Evolutionary conservation across 202 grass and related monocot genomes (phyloP).

Genomic region (Panicum hallii): DNA sequence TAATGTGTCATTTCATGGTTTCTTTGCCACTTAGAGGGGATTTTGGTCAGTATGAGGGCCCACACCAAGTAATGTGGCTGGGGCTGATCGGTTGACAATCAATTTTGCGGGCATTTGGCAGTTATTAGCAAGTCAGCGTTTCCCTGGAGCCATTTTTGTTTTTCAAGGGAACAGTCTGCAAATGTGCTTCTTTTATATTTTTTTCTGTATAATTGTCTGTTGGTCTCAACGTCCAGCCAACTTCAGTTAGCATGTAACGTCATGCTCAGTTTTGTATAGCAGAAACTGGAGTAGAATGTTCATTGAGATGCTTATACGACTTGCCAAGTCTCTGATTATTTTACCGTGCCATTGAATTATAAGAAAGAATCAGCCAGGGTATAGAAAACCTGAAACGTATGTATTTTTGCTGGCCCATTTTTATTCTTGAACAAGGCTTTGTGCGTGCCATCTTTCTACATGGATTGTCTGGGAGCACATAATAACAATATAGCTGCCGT

Average conservation of each 20-base stretch:
- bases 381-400: conserved; percentile 14
- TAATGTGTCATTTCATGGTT: conserved; percentile 16
- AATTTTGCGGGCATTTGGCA: conserved; percentile 49
- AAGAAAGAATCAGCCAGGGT: not conserved
- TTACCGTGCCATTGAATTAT: conserved; percentile 4
- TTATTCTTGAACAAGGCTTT: conserved; percentile 9
- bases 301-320: conserved; percentile 15
- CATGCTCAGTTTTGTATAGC: conserved; percentile 33
- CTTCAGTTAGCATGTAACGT: conserved; percentile 32
- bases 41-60: conserved; percentile 39
- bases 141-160: conserved; percentile 32
- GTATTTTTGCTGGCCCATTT: not conserved
- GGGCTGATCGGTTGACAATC: conserved; percentile 39
- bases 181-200: not conserved
- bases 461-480: not conserved
- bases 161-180: conserved; percentile 35
- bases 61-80: conserved; percentile 43
- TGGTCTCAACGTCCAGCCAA: not conserved
- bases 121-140: conserved; percentile 21
- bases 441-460: not conserved
- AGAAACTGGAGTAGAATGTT: not conserved
- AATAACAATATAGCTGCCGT: not conserved
- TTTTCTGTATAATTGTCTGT: conserved; percentile 14
- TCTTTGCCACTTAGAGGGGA: not conserved
- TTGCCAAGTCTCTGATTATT: not conserved